A percentile compares a stretch with the other conserved stretches of the same genome.
Evolutionary conservation across 257 asterid species (phyloP).

Genomic region (Perilla frutescens): DNA sequence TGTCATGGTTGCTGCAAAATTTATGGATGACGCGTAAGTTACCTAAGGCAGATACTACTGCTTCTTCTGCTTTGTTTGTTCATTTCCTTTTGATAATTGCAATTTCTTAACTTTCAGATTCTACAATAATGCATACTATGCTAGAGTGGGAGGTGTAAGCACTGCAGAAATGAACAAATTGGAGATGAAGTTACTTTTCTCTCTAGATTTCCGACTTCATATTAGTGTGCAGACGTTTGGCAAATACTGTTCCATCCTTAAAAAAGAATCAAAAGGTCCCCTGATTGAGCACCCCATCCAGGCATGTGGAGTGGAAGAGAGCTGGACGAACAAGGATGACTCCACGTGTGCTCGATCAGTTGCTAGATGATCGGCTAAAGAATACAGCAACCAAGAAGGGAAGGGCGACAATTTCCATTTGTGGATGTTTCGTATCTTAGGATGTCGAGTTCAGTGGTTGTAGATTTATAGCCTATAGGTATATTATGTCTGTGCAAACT

Average conservation of each 20-base stretch:
- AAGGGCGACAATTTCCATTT: no score
- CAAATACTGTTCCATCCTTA: constrained; percentile 65
- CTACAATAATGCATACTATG: constrained; percentile 83
- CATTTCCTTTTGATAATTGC: background rate
- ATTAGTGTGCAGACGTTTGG: constrained; percentile 63
- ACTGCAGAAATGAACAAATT: constrained; percentile 76
- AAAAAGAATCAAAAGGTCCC: constrained; percentile 52
- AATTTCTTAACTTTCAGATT: constrained; percentile 51
- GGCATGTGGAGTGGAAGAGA: constrained; percentile 63
- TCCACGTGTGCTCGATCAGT: constrained; percentile 51
- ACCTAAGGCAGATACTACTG: background rate
- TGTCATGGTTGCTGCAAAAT: constrained; percentile 87
- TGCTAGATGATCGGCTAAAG: constrained; percentile 52
- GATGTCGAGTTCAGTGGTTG: background rate
- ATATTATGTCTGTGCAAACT: background rate
- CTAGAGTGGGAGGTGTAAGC: constrained; percentile 88
- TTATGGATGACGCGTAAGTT: constrained; percentile 87
- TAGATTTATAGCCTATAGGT: background rate
- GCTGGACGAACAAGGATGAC: constrained; percentile 75
- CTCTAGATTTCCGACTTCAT: constrained; percentile 69
- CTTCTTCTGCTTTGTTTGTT: background rate
- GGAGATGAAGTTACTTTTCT: constrained; percentile 78
- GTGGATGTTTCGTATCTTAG: background rate
- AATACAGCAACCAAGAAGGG: background rate
- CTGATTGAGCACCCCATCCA: constrained; percentile 62